Evolutionary conservation across 352 stramenopile species (phyloP).

Genomic region (Phytophthora foliorum): DNA sequence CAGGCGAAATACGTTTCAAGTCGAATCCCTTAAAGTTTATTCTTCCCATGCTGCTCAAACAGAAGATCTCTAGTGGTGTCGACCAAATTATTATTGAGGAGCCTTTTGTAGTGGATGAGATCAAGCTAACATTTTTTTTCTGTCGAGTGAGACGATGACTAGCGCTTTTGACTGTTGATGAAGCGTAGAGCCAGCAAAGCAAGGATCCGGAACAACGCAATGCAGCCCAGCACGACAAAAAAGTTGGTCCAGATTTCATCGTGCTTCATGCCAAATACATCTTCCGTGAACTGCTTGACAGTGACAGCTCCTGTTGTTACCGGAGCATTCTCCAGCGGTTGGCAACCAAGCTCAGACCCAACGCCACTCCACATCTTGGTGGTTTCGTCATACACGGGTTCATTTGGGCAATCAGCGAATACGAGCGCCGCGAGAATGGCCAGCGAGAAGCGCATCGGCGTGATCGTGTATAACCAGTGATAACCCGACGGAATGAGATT

Average conservation of each 20-base stretch:
- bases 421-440: slow-evolving; percentile 40
- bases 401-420: slow-evolving; percentile 41
- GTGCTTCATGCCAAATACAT: slow-evolving; percentile 60
- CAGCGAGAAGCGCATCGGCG: slow-evolving; percentile 38
- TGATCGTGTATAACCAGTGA: slow-evolving; percentile 55
- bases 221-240: slow-evolving; percentile 47
- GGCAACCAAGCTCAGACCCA: slow-evolving; percentile 42
- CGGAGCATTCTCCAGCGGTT: slow-evolving; percentile 44
- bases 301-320: slow-evolving; percentile 40
- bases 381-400: slow-evolving; percentile 33
- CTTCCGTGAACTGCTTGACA: slow-evolving; percentile 57
- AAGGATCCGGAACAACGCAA: slow-evolving; percentile 53
- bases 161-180: slow-evolving; percentile 56
- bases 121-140: no score
- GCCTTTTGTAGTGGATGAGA: no score
- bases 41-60: no score
- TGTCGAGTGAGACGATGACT: no score
- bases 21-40: no score
- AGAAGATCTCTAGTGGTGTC: no score
- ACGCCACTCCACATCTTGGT: slow-evolving; percentile 31
- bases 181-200: slow-evolving; percentile 57
- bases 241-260: slow-evolving; percentile 59
- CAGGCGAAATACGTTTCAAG: no score
- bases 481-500: slow-evolving; percentile 43
- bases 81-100: no score